Percentiles rank a stretch among this genome's conserved stretches.
Conservation (phyloP, 306 rosid species). For the Rubus parviflorus region DNA sequence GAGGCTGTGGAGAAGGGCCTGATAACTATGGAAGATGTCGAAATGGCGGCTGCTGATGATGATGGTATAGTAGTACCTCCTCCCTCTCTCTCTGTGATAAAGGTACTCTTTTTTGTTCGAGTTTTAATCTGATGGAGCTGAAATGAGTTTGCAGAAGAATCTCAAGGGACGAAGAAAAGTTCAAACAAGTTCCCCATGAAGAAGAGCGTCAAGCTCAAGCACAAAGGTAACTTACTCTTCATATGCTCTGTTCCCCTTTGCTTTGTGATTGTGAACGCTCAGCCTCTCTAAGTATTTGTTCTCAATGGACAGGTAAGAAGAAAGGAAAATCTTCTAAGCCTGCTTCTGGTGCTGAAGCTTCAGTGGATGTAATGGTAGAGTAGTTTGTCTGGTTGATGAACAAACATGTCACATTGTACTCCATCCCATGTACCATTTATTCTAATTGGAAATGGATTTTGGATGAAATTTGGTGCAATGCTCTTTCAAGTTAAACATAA, state of each 20-base stretch:
- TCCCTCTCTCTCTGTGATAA: background rate
- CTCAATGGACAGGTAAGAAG: constrained; percentile 46
- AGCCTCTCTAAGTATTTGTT: background rate
- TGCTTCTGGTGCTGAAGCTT: constrained; percentile 32
- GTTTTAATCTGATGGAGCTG: background rate
- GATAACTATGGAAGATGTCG: constrained; percentile 73
- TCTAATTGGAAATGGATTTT: constrained; percentile 2
- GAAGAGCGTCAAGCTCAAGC: constrained; percentile 57
- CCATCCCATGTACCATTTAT: background rate
- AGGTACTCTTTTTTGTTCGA: background rate
- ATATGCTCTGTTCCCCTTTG: background rate
- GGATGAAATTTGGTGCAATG: constrained; percentile 6
- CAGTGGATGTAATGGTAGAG: constrained; percentile 61
- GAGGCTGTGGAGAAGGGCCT: constrained; percentile 65
- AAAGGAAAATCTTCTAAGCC: constrained; percentile 52
- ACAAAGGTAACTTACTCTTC: constrained; percentile 39
- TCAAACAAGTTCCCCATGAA: constrained; percentile 47
- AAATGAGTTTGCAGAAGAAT: constrained; percentile 22
- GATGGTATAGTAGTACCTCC: constrained; percentile 56
- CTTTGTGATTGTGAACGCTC: no score
- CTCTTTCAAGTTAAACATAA: no score
- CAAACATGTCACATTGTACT: background rate
- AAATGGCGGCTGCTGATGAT: constrained; percentile 88
- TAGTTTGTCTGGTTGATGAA: constrained; percentile 15
- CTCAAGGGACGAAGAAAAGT: constrained; percentile 25